Base-by-base conservation (phyloP, 139 green algal species). In the Chlorella ohadii region DNA sequence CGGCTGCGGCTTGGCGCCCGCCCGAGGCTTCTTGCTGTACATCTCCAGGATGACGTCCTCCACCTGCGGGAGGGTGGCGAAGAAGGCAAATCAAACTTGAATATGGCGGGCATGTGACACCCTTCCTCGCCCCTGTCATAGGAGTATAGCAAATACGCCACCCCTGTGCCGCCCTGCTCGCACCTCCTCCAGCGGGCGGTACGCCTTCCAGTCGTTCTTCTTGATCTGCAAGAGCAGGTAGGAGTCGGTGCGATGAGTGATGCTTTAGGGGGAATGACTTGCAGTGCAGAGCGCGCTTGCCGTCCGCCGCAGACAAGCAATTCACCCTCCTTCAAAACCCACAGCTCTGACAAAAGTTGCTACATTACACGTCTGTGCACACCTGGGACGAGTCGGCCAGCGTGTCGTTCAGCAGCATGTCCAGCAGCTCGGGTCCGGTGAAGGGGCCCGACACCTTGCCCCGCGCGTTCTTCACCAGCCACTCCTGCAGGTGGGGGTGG, bases 191-290 rank as follows among this genome's bases (percentile, higher is more conserved):
- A 82, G 23, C 1, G 34, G 13, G 36, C 61, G 72, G 36, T 57
- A 82, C 13, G 36, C 38, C 76, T 82, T 82, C 76, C 76, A 82
- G 59, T 57, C 76, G 23, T 33, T 38, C 76, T 82, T 71, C 76
- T 82, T 82, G 28, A 79, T 19, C 73, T 79, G 73, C 6, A 51
- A 51, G 44, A 51, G 44, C n/a, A n/a, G n/a, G n/a, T n/a, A n/a
- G n/a, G n/a, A n/a, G n/a, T n/a, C n/a, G n/a, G n/a, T n/a, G n/a
- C n/a, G n/a, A n/a, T n/a, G n/a, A n/a, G n/a, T n/a, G n/a, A n/a
- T n/a, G n/a, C n/a, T n/a, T n/a, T n/a, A n/a, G n/a, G n/a, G n/a
- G n/a, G n/a, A n/a, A n/a, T n/a, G n/a, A n/a, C n/a, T n/a, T n/a
- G n/a, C n/a, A n/a, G n/a, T n/a, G n/a, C n/a, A n/a, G n/a, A n/a